Conservation (phyloP, 768 basidiomycete species). For the Brasilioporus rufonigricans region DNA sequence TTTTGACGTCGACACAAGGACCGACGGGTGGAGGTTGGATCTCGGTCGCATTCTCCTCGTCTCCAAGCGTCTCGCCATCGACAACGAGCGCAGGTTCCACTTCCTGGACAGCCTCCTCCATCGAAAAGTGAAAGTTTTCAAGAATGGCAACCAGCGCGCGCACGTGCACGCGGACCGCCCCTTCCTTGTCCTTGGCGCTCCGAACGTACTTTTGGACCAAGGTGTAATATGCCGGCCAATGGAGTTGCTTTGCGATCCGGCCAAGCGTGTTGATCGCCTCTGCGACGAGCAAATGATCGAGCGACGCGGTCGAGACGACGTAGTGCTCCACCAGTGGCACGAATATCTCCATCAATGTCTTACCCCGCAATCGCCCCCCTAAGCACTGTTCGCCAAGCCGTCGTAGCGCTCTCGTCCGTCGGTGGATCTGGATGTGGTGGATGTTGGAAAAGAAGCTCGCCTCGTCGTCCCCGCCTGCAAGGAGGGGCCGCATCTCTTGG, state of each 20-base stretch:
- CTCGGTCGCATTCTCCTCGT: slow-evolving; percentile 21
- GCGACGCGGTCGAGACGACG: slow-evolving; percentile 54
- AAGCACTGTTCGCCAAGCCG: slow-evolving; percentile 78
- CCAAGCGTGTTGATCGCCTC: slow-evolving; percentile 85
- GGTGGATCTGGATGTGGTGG: slow-evolving; percentile 88
- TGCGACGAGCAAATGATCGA: slow-evolving; percentile 86
- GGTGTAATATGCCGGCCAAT: slow-evolving; percentile 82
- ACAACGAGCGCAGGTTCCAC: slow-evolving; percentile 27
- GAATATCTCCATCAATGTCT: slow-evolving; percentile 76
- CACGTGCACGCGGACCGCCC: slow-evolving; percentile 77
- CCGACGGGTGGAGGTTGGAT: background rate
- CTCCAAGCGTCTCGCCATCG: slow-evolving; percentile 31
- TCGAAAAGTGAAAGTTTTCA: slow-evolving; percentile 89
- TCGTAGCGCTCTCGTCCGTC: slow-evolving; percentile 81
- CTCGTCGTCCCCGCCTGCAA: slow-evolving; percentile 88
- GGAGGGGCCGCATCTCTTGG: slow-evolving; percentile 76
- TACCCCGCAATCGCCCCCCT: slow-evolving; percentile 61
- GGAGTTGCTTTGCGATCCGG: slow-evolving; percentile 68
- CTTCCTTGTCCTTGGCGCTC: slow-evolving; percentile 62
- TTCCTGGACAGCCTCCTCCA: slow-evolving; percentile 54
- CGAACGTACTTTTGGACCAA: slow-evolving; percentile 81
- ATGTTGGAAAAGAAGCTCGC: slow-evolving; percentile 98
- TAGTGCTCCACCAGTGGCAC: slow-evolving; percentile 86
- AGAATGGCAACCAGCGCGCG: slow-evolving; percentile 80
- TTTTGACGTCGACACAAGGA: slow-evolving; percentile 22